phyloP scores from a whole-genome alignment of 345 rosid genomes.

The Ailanthus altissimus region DNA sequence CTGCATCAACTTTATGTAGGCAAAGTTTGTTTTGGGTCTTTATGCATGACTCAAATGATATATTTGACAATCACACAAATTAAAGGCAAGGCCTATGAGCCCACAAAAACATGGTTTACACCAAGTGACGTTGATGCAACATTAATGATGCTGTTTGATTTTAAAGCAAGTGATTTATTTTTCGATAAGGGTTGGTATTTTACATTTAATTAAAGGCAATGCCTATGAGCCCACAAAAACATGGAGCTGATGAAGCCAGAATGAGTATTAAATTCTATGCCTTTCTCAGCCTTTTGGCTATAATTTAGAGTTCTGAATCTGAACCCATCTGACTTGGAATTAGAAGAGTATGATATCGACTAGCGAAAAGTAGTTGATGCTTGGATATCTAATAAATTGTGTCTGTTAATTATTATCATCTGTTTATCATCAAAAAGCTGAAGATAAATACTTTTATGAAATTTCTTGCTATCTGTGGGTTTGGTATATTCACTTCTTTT shows the following conservation, averaged over 20 bases:
- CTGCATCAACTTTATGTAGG: neutral
- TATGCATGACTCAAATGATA: neutral
- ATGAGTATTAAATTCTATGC: neutral
- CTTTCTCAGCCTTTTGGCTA: neutral
- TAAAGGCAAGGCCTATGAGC: neutral
- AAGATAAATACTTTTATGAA: neutral
- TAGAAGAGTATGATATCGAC: neutral
- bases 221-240: too few species aligned
- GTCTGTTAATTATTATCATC: neutral
- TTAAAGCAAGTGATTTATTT: neutral
- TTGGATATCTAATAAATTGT: neutral
- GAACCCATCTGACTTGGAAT: neutral
- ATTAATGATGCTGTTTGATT: neutral
- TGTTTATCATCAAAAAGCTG: neutral
- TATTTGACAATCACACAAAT: neutral
- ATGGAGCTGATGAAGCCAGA: neutral
- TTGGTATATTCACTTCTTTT: neutral
- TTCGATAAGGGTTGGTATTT: neutral
- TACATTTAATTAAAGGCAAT: neutral
- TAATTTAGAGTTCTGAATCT: neutral
- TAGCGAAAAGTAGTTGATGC: neutral
- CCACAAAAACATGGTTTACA: neutral
- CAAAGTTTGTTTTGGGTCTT: neutral
- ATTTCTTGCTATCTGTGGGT: neutral
- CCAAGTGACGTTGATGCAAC: too few species aligned